Evolutionary conservation across 805 yeast genomes (phyloP), one percentile per base, ranked within the genome.

Genomic region (Kuraishia ogatae): DNA sequence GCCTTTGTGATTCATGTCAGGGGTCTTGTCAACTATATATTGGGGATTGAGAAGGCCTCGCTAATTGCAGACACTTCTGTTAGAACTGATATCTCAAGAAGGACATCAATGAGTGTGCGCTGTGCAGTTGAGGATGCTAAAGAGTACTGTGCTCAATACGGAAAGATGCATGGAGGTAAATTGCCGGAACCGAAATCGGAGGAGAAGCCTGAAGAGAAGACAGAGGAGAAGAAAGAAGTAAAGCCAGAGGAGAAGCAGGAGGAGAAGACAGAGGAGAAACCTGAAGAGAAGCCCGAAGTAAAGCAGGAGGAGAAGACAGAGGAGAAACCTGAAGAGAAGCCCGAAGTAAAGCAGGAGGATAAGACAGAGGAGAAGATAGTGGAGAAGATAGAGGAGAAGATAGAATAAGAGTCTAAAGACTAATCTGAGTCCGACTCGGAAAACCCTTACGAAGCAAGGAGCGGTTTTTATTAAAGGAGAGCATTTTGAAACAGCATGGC

Each of bases 41-140:
- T 28, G 21, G 39, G 29, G 11, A 29, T 54, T 22, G 15, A 48
- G 35, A 22, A 24, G 28, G 35, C 35, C 2, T 24, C 39, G 7
- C 13, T 24, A 24, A 13, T 35, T 19, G 2, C 48, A 3, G 17
- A 35, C 35, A 24, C 22, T 28, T 17, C 19, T 22, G 4, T n/a
- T 6, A 11, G 23, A n/a, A 26, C 13, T 4, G 53, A 52, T n/a
- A 17, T 23, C 22, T 26, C 39, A 8, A 13, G 17, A 15, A 24
- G 53, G 23, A 52, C 53, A 21, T 26, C 43, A 7, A 52, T 21
- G 50, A 20, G 39, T 4, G 50, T 46, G 19, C 15, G 24, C 8
- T 52, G 72, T 94, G 55, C 94, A 92, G 63, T 72, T 81, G 57
- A 83, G 85, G 89, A 94, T 94, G 74, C 96, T 89, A 1, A 79